Base-by-base conservation (phyloP, 2,329 filamentous ascomycete species). In the Fusarium siculi region DNA sequence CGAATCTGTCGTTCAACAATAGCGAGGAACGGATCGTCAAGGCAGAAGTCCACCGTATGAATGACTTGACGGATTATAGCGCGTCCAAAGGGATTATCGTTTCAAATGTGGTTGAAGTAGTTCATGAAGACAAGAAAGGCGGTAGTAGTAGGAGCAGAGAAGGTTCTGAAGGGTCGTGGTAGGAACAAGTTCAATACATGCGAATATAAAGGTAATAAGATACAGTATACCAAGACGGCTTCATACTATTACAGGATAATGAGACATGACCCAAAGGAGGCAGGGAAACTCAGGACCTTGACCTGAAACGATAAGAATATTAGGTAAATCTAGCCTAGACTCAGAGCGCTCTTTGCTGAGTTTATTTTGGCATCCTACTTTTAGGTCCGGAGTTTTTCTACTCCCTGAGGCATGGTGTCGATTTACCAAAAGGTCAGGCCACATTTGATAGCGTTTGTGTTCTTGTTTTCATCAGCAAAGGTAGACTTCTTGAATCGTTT, bases 11-110 rank as follows among this genome's bases (percentile, higher is more conserved):
- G 4, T 82, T 84, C 68, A 85, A 75, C 21, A 82, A 74, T 16
- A 80, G 79, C 43, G 79, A 80, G 77, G 78, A 85, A 77, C 73
- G 80, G 2, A 86, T 86, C 21, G 79, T 87, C n/a, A 80, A 81
- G 30, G 78, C 84, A 8, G 84, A 84, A 66, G 80, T 85, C 76
- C 78, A 85, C 39, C 76, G 79, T 12, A 70, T 85, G 53, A 79
- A 56, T 5, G 42, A 64, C 4, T 36, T 68, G 36, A 44, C 55
- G 1, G 53, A 77, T 44, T 62, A 70, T 2, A 74, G 69, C 39
- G 64, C 74, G 1, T 16, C 74, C 1, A 77, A 73, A 19, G 79
- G 80, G 6, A 85, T 85, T 37, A 67, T 84, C 28, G 81, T 85
- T n/a, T 84, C 81, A 1, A 85, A 82, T 53, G 78, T 84, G 49